A percentile compares a stretch with the other conserved stretches of the same genome.
These are phyloP conservation scores for Panicum virgatum DNA, from an alignment of 202 grass and related monocot genomes.

Conservation along the genomic window DNA sequence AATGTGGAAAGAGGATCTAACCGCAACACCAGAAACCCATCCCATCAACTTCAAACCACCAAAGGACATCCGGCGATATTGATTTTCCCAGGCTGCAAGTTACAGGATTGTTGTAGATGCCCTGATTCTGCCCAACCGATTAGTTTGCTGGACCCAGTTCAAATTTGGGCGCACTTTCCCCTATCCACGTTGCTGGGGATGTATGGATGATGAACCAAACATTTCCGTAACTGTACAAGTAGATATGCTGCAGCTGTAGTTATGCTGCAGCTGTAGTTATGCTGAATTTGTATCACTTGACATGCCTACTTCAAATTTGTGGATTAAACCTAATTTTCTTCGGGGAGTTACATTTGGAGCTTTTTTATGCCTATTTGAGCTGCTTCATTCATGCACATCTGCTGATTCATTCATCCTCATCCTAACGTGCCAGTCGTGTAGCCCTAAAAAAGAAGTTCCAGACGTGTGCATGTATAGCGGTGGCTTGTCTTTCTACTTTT, in stretches of 20 bases:
- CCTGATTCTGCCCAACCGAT: not conserved
- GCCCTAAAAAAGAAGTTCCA: too few relatives aligned
- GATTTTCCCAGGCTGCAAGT: not conserved
- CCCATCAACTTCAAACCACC: conserved; percentile 83
- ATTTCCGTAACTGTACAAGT: not conserved
- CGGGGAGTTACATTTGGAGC: not conserved
- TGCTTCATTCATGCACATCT: not conserved
- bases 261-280: too few relatives aligned
- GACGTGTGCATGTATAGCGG: not conserved
- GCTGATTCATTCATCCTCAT: not conserved
- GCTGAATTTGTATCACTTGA: not conserved
- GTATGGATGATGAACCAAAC: not conserved
- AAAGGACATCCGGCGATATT: conserved; percentile 66
- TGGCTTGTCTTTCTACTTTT: not conserved
- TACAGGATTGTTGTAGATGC: not conserved
- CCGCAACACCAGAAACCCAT: conserved; percentile 72
- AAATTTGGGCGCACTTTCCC: not conserved
- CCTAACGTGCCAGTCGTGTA: too few relatives aligned
- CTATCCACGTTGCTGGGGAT: not conserved
- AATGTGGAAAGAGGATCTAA: conserved; percentile 85
- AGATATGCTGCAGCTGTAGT: not conserved
- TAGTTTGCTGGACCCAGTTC: not conserved
- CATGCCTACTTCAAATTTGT: not conserved
- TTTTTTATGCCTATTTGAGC: not conserved
- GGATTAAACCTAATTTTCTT: not conserved